phyloP scores from a whole-genome alignment of 108 stramenopile genomes.

The Cyclotella choctawhatcheeana region DNA sequence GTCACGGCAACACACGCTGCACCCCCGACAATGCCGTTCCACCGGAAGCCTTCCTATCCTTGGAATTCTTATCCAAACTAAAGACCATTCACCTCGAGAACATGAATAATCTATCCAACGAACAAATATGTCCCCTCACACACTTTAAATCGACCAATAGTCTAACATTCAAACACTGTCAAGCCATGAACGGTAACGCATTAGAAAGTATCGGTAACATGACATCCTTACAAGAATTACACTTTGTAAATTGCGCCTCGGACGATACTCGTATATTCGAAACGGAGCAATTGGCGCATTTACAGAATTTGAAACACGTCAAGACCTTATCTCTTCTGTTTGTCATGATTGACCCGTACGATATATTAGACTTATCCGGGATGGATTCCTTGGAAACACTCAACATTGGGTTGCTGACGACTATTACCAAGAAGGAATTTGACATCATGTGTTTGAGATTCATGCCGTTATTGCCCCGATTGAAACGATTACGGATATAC shows the following conservation, averaged over 20 bases:
- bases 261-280: not conserved
- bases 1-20: not conserved
- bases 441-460: not conserved
- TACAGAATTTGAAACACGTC: not conserved
- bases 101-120: not conserved
- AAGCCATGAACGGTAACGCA: not conserved
- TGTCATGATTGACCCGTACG: slow-evolving; percentile 4
- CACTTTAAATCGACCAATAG: not conserved
- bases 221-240: not conserved
- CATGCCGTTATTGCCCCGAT: not conserved
- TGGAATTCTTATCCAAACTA: not conserved
- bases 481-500: not conserved
- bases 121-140: not conserved
- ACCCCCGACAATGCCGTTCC: not conserved
- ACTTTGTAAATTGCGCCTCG: not conserved
- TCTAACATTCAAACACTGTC: slow-evolving; percentile 2
- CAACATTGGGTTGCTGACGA: not conserved
- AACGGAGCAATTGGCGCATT: not conserved
- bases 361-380: not conserved
- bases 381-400: not conserved
- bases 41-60: not conserved
- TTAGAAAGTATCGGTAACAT: not conserved
- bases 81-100: not conserved
- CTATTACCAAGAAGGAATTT: not conserved
- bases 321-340: not conserved